Conservation (phyloP, 2,329 filamentous ascomycete genomes). For the Plectosphaerella plurivora region DNA sequence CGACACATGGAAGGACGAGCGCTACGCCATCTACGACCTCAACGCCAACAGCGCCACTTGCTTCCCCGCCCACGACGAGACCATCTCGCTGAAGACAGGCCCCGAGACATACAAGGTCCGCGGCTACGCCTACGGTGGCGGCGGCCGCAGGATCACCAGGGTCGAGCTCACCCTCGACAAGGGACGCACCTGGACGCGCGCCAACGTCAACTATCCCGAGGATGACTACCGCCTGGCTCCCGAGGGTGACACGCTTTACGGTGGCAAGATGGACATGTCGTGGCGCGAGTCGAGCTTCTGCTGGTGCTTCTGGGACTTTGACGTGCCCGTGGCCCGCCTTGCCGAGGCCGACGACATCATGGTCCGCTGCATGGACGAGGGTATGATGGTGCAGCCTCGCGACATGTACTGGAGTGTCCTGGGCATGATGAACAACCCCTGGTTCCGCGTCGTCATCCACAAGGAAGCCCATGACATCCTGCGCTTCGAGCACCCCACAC, state of each 20-base stretch:
- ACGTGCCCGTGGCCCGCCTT: constrained; percentile 60
- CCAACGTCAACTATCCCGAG: constrained; percentile 77
- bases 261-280: constrained; percentile 72
- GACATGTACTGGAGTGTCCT: constrained; percentile 97
- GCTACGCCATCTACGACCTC: constrained; percentile 89
- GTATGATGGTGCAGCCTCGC: constrained; percentile 78
- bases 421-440: constrained; percentile 98
- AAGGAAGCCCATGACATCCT: constrained; percentile 56
- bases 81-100: constrained; percentile 39
- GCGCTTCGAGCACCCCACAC: constrained; percentile 84
- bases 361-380: constrained; percentile 85
- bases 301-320: constrained; percentile 88
- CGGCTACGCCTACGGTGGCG: constrained; percentile 87
- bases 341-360: constrained; percentile 66
- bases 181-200: constrained; percentile 74
- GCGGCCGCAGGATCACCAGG: constrained; percentile 76
- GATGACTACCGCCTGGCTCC: constrained; percentile 69
- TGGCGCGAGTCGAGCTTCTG: constrained; percentile 82
- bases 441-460: constrained; percentile 78
- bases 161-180: constrained; percentile 82
- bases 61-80: constrained; percentile 75
- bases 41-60: constrained; percentile 81
- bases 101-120: constrained; percentile 55
- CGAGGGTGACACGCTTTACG: constrained; percentile 62
- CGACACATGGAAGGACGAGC: constrained; percentile 81